Evolutionary conservation across 2,329 filamentous ascomycete genomes (phyloP).

Genomic region (Elsinoe fawcettii): DNA sequence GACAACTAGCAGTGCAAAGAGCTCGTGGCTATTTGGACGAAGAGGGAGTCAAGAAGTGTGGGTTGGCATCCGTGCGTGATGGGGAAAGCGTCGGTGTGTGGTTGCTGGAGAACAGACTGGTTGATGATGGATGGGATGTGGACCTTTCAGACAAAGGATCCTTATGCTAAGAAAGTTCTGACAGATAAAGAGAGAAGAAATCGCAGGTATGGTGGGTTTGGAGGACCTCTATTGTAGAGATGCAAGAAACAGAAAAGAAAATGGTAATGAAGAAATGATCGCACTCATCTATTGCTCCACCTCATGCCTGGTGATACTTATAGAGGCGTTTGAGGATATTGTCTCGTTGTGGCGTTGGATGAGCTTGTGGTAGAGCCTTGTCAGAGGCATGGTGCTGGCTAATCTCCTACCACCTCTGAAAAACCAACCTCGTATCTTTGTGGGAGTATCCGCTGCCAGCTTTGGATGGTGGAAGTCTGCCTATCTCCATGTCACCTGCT

Average conservation of each 20-base stretch:
- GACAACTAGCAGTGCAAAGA: constrained; percentile 23
- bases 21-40: background rate
- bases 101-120: background rate
- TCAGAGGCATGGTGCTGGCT: too few species aligned
- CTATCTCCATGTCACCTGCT: too few species aligned
- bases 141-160: background rate
- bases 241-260: background rate
- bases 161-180: background rate
- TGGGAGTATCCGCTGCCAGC: too few species aligned
- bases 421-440: too few species aligned
- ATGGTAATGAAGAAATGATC: background rate
- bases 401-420: too few species aligned
- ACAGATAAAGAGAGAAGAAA: background rate
- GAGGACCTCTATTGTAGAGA: background rate
- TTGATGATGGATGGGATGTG: background rate
- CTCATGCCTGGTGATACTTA: too few species aligned
- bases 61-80: background rate
- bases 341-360: too few species aligned
- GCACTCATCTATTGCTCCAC: too few species aligned
- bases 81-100: background rate
- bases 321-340: too few species aligned
- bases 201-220: background rate
- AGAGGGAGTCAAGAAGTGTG: background rate
- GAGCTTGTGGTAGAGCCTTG: too few species aligned
- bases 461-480: too few species aligned